phyloP scores from a whole-genome alignment of 73 alveolate species.

The Blepharisma japonicum region DNA sequence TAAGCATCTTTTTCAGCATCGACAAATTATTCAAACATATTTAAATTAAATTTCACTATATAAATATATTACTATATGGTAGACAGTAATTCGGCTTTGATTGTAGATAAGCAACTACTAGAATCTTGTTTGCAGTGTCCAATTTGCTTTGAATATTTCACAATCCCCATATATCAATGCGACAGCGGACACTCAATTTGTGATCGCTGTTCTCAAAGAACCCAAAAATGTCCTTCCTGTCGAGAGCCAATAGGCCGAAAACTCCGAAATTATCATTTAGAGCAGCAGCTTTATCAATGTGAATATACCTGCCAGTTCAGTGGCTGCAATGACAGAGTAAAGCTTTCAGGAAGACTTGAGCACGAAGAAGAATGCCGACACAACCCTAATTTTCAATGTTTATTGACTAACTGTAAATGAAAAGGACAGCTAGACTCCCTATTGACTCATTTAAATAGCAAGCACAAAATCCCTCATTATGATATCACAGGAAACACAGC shows the following conservation, averaged over 20 bases:
- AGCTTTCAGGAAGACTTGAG: not conserved
- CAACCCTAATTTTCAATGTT: constrained; percentile 23
- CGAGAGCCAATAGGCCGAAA: not conserved
- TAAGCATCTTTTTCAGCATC: no score
- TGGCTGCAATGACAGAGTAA: constrained; percentile 9
- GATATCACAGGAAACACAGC: constrained; percentile 29
- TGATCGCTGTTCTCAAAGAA: constrained; percentile 2
- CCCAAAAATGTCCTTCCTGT: constrained; percentile 31
- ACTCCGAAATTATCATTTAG: constrained; percentile 3
- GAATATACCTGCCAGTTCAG: constrained; percentile 23
- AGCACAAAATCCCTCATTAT: constrained; percentile 31
- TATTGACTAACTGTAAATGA: constrained; percentile 13
- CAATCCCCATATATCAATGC: constrained; percentile 26
- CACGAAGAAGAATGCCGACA: constrained; percentile 13
- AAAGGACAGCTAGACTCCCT: not conserved
- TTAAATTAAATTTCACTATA: no score
- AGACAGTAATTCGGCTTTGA: no score
- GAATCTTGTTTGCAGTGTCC: constrained; percentile 30
- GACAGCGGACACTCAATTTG: constrained; percentile 33
- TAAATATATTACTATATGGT: no score
- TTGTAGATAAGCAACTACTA: not conserved
- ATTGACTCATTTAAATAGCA: not conserved
- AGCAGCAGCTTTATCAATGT: not conserved
- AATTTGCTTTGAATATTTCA: constrained; percentile 18
- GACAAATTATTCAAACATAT: no score